Conservation (phyloP, 768 basidiomycete species). For the Kwoniella dejecticola region DNA sequence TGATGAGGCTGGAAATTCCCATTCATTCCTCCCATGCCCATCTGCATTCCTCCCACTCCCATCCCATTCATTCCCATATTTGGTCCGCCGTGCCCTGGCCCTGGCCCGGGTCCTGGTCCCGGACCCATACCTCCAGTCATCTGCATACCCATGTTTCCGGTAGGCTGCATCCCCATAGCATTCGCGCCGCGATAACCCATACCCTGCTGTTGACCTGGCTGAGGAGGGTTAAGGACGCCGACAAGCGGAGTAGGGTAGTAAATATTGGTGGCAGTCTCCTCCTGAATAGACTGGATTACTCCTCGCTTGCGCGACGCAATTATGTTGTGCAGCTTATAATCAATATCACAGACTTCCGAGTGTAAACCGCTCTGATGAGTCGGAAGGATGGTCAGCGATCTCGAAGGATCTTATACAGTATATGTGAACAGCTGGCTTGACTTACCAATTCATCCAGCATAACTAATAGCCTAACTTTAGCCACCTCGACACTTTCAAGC, state of each 20-base stretch:
- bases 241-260: slow-evolving; percentile 90
- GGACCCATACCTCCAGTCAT: slow-evolving; percentile 17
- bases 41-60: slow-evolving; percentile 18
- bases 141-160: slow-evolving; percentile 24
- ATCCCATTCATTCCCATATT: slow-evolving; percentile 24
- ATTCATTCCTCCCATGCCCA: slow-evolving; percentile 30
- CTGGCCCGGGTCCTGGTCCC: slow-evolving; percentile 3
- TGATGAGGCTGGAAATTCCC: slow-evolving; percentile 19
- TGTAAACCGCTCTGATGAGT: slow-evolving; percentile 83
- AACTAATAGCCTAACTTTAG: slow-evolving; percentile 83
- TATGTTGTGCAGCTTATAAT: slow-evolving; percentile 89
- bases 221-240: slow-evolving; percentile 70
- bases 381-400: not conserved
- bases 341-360: slow-evolving; percentile 87
- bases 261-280: slow-evolving; percentile 96
- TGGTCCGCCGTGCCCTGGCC: too few relatives aligned
- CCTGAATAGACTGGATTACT: slow-evolving; percentile 86
- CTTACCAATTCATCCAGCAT: slow-evolving; percentile 92
- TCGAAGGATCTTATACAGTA: not conserved
- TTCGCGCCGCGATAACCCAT: slow-evolving; percentile 25
- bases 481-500: slow-evolving; percentile 85
- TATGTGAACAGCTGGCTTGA: slow-evolving; percentile 29
- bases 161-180: slow-evolving; percentile 17
- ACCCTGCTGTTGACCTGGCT: slow-evolving; percentile 24
- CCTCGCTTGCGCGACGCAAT: slow-evolving; percentile 85